Conservation (phyloP, 495 filamentous ascomycete genomes). For the Talaromyces trachyspermus region DNA sequence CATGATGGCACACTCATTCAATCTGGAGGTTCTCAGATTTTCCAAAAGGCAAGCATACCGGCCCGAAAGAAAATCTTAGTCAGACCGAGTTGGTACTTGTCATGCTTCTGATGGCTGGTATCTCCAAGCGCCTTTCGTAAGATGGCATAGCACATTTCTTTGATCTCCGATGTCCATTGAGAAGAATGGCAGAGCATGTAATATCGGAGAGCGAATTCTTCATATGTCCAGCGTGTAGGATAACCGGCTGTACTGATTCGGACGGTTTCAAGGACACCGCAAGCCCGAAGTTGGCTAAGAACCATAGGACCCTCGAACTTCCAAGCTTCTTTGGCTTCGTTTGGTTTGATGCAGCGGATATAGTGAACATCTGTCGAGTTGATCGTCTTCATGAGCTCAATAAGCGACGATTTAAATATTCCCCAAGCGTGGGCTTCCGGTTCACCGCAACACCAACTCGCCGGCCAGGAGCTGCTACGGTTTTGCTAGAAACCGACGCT, state of each 20-base stretch:
- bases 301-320: slow-evolving; percentile 99
- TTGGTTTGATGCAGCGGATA: slow-evolving; percentile 98
- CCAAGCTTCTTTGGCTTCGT: slow-evolving; percentile 95
- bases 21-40: slow-evolving; percentile 77
- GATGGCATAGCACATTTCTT: slow-evolving; percentile 88
- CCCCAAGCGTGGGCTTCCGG: slow-evolving; percentile 95
- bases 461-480: slow-evolving; percentile 59
- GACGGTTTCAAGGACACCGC: slow-evolving; percentile 97
- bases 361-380: slow-evolving; percentile 98
- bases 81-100: slow-evolving; percentile 93
- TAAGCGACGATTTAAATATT: slow-evolving; percentile 97
- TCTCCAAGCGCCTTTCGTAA: slow-evolving; percentile 82
- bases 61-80: slow-evolving; percentile 99
- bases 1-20: slow-evolving; percentile 94
- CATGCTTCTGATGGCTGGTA: slow-evolving; percentile 67
- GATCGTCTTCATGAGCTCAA: slow-evolving; percentile 97
- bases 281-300: slow-evolving; percentile 91
- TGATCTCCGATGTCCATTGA: slow-evolving; percentile 88
- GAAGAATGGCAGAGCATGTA: slow-evolving; percentile 95
- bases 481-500: slow-evolving; percentile 62
- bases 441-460: slow-evolving; percentile 86
- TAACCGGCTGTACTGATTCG: slow-evolving; percentile 97
- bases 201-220: slow-evolving; percentile 95
- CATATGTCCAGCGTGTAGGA: slow-evolving; percentile 97
- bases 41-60: slow-evolving; percentile 98